These are phyloP conservation scores for Fusarium sp. DNA, from an alignment of 2,329 filamentous ascomycete genomes.

Conservation along the genomic window DNA sequence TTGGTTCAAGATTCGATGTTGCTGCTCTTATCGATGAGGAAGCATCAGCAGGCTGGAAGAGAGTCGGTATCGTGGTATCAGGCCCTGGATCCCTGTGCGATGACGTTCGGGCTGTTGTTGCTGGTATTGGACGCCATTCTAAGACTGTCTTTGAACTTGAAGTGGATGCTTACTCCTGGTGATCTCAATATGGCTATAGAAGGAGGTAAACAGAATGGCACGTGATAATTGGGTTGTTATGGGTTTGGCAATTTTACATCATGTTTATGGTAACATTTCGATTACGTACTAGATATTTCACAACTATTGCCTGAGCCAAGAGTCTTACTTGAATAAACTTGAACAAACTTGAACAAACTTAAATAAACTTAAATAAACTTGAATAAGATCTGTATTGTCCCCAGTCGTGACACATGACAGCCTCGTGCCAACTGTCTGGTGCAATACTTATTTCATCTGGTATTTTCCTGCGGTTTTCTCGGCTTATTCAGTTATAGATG, in stretches of 20 bases:
- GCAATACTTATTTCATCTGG: accelerated
- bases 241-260: neutral
- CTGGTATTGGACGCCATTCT: neutral
- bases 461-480: neutral
- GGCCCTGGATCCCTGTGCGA: constrained; percentile 11
- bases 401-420: neutral
- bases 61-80: constrained; percentile 7
- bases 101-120: neutral
- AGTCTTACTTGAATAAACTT: neutral
- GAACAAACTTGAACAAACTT: too few species aligned
- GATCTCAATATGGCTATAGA: neutral
- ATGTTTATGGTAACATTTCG: too few species aligned
- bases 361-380: too few species aligned
- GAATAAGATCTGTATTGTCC: too few species aligned
- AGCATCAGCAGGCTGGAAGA: constrained; percentile 1
- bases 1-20: constrained; percentile 1
- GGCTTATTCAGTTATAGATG: neutral
- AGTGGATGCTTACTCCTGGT: constrained; percentile 20
- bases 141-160: constrained; percentile 15
- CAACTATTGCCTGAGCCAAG: neutral
- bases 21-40: neutral
- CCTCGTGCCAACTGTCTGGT: neutral
- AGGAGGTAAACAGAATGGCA: neutral
- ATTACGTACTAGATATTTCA: neutral
- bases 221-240: neutral